A percentile compares a stretch with the other conserved stretches of the same genome.
Conservation (phyloP, 306 rosid species). For the Quercus parvula region DNA sequence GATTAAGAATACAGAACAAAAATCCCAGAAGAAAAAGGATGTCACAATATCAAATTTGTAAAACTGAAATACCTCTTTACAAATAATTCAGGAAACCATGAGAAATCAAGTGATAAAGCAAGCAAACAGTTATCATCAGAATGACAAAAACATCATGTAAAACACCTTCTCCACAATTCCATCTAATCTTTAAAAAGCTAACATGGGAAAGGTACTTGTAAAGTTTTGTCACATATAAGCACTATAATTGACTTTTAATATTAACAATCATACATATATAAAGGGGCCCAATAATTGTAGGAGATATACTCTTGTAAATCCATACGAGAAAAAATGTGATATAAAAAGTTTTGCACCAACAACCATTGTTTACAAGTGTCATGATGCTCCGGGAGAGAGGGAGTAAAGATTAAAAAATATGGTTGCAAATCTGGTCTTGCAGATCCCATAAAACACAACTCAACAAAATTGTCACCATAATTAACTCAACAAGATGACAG, state of each 20-base stretch:
- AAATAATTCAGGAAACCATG: not conserved
- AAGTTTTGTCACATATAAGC: not conserved
- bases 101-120: not conserved
- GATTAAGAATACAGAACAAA: not conserved
- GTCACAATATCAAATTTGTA: not conserved
- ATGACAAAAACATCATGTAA: not conserved
- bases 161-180: not conserved
- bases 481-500: not conserved
- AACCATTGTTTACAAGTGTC: not conserved
- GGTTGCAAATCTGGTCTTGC: not conserved
- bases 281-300: not conserved
- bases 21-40: not conserved
- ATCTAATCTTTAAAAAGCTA: not conserved
- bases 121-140: not conserved
- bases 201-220: not conserved
- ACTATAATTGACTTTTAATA: not conserved
- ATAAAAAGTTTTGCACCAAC: not conserved
- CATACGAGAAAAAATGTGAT: not conserved
- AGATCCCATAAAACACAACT: not conserved
- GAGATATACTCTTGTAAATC: not conserved
- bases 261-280: not conserved
- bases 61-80: not conserved
- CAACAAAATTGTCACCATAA: not conserved
- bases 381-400: not conserved
- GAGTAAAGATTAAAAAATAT: not conserved